Conservation (phyloP, 2,329 filamentous ascomycete genomes). For the Cladosporium sp. region DNA sequence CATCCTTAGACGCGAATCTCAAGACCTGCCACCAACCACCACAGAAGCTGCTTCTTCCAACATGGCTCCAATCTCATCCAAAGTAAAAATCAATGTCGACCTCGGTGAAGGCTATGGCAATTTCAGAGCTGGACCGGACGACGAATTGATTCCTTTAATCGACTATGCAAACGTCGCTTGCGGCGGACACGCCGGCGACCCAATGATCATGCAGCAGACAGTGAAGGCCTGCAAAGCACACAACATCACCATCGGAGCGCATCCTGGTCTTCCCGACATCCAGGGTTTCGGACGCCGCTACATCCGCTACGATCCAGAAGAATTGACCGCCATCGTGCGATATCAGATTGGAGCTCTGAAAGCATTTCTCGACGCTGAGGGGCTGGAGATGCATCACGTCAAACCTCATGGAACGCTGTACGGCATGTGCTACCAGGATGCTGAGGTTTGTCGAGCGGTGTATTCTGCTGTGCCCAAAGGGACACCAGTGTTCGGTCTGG, state of each 20-base stretch:
- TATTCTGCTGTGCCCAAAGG: conserved; percentile 48
- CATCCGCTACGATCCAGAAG: conserved; percentile 7
- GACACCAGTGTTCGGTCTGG: conserved; percentile 48
- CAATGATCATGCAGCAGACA: conserved; percentile 58
- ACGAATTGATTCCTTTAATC: conserved; percentile 55
- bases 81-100: conserved; percentile 50
- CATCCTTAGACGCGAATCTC: background rate
- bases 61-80: conserved; percentile 47
- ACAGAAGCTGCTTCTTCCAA: background rate
- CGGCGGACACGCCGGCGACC: conserved; percentile 45
- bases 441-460: conserved; percentile 47
- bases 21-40: background rate
- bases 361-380: conserved; percentile 53
- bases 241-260: conserved; percentile 53
- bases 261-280: conserved; percentile 59
- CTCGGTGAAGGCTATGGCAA: conserved; percentile 49
- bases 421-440: conserved; percentile 48
- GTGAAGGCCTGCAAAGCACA: conserved; percentile 53
- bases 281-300: conserved; percentile 59
- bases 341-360: conserved; percentile 61
- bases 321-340: conserved; percentile 37
- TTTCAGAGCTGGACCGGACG: conserved; percentile 50
- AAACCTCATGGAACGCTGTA: conserved; percentile 57
- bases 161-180: conserved; percentile 59
- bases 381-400: conserved; percentile 52